These are phyloP conservation scores for Mycena vitilis DNA, from an alignment of 768 basidiomycete genomes.

Conservation along the genomic window DNA sequence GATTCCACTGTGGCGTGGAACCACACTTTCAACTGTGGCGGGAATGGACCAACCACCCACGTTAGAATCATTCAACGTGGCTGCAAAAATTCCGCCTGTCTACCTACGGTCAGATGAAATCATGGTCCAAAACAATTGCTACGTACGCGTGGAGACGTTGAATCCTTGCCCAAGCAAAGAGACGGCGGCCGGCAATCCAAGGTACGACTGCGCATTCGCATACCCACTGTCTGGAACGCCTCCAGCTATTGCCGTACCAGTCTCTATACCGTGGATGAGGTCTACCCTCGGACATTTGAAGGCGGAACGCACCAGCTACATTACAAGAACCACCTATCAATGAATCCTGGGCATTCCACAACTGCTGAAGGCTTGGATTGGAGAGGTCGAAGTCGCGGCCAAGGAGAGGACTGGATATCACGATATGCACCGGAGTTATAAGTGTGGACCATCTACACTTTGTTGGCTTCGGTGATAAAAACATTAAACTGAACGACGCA, in stretches of 20 bases:
- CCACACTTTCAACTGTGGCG: background rate
- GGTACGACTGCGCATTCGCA: conserved; percentile 10
- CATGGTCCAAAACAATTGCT: background rate
- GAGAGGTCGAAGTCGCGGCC: conserved; percentile 21
- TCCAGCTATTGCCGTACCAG: conserved; percentile 11
- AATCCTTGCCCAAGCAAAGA: conserved; percentile 1
- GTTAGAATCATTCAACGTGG: conserved; percentile 5
- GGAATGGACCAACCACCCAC: conserved; percentile 8
- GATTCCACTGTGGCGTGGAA: background rate
- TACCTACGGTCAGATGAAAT: background rate
- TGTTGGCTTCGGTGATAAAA: no score
- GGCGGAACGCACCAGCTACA: background rate
- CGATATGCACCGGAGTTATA: conserved; percentile 12
- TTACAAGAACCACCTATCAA: background rate
- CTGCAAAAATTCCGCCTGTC: conserved; percentile 16
- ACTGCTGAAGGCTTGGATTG: conserved; percentile 16
- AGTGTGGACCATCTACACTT: conserved; percentile 16
- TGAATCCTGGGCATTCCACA: background rate
- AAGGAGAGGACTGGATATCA: conserved; percentile 5
- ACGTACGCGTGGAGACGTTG: conserved; percentile 23
- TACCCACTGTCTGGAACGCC: conserved; percentile 26
- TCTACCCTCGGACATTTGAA: background rate
- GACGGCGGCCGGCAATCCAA: conserved; percentile 25
- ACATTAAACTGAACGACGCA: background rate
- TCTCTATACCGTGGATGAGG: background rate